Base-by-base conservation (phyloP, 2,329 filamentous ascomycete species). In the Monosporascus sp. region DNA sequence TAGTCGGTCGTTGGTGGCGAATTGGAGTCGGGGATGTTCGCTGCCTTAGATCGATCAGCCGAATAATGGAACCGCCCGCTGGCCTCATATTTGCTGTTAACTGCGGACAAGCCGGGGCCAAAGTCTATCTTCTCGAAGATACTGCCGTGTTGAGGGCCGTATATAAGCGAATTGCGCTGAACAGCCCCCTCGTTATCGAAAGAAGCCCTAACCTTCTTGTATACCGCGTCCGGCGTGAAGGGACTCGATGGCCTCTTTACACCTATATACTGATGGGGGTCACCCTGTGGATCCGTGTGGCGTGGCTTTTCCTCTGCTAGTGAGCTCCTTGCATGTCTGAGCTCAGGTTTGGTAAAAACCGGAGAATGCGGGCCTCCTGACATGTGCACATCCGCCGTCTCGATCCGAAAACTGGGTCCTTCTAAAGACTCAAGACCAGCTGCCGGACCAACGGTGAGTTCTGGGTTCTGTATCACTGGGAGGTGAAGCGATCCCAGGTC, bases 41-140 rank as follows among this genome's bases (percentile, higher is more conserved):
- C 63, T 65, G 41, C 68, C 63, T 43, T 63, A 35, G 51, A 65
- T 61, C 20, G 68, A 63, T 60, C 70, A 64, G 49, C 64, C 64
- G 63, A 74, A 40, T 63, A 80, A 54, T 79, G 75, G 55, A 80
- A 85, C 2, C 76, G 72, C 15, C 81, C 81, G 5, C 77, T 79
- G 46, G 77, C 75, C 58, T 81, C 76, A 57, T 85, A 85, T 58
- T 84, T 84, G 57, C 78, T 81, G 57, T 78, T 81, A 44, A 81
- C 79, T 51, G 77, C 66, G 0, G 79, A 76, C 35, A 84, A 68
- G 17, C 72, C 72, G 5, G 78, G 74, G 26, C 80, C 78, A 48
- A 85, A 80, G 40, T 77, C 71, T 31, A 84, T 72, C 56, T 75
- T 80, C 35, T 79, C 77, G 56, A 82, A 85, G 11, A 78, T 70